Base-by-base conservation (phyloP, 169 alveolate genomes). In the Plasmodium billcollinsi region DNA sequence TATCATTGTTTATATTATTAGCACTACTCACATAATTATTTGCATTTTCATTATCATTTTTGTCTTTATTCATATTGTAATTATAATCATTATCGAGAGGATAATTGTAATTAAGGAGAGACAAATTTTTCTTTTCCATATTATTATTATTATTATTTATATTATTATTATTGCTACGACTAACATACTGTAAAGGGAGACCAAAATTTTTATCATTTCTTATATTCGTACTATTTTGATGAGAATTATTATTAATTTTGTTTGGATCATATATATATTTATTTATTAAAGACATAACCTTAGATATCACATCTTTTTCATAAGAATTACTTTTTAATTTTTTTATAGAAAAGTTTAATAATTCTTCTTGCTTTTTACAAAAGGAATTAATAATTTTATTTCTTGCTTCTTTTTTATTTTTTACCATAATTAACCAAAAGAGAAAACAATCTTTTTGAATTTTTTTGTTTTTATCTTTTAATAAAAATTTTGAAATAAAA, bases 321-420 rank as follows among this genome's bases (percentile, higher is more conserved):
- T 39, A 66, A 14, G 50, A 78, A 24, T 78, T 65, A 11, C 50
- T 54, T 71, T 52, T 78, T 66, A 78, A 78, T 59, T 78, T 78
- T 65, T 33, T 78, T 14, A 78, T 47, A 70, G 71, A 49, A 66
- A 15, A 78, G 33, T 4, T 50, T 78, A 78, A 78, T 78, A 78
- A 70, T 49, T 70, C 43, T 6, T 78, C 33, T 45, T 65, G 47
- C 58, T 78, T 78, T 50, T 78, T 78, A 33, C 67, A 69, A 65
- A 78, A 39, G 39, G 49, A 14, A 2, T 39, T 39, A 43, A 78
- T 52, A 58, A 78, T 78, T 56, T 65, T 67, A 12, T 50, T 66
- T n/a, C 43, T 78, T 66, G 89, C 67, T 56, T 78, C 78, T 24
- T 54, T 78, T 70, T 47, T 65, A 33, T 33, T 65, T 50, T 61